Percentiles rank a stretch among this genome's conserved stretches.
These are phyloP conservation scores for Lentinula detonsa DNA, from an alignment of 768 basidiomycete species.

Conservation along the genomic window DNA sequence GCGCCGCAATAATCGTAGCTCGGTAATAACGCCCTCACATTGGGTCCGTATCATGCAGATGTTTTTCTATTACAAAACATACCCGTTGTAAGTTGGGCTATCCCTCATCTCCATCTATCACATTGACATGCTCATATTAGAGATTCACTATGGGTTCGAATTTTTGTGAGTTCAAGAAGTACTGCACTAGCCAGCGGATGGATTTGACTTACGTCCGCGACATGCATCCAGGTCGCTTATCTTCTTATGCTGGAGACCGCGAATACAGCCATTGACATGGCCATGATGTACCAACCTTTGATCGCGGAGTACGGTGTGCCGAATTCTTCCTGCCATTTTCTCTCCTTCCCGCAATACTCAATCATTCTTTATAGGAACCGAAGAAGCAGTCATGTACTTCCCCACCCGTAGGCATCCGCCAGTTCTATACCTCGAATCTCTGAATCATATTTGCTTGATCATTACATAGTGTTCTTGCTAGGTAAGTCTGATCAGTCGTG, in stretches of 20 bases:
- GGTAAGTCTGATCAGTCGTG: constrained; percentile 14
- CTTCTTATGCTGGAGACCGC: constrained; percentile 35
- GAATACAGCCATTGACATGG: constrained; percentile 39
- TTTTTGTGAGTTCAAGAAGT: constrained; percentile 24
- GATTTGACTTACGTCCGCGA: not conserved
- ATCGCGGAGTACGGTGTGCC: constrained; percentile 32
- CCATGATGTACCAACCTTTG: constrained; percentile 41
- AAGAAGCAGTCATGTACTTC: constrained; percentile 26
- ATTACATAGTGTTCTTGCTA: constrained; percentile 18
- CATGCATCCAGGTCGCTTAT: constrained; percentile 27
- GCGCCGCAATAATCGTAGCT: too few relatives aligned
- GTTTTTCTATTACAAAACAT: not conserved
- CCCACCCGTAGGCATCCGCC: constrained; percentile 11
- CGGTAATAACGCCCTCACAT: too few relatives aligned
- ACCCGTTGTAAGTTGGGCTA: not conserved
- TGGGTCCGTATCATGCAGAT: not conserved
- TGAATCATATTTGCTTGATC: not conserved
- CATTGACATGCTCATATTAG: constrained; percentile 17
- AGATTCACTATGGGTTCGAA: constrained; percentile 34
- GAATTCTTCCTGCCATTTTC: not conserved
- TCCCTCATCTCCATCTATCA: not conserved
- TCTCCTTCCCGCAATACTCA: not conserved
- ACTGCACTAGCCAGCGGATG: not conserved
- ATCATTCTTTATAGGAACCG: constrained; percentile 17
- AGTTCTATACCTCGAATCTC: not conserved